These are phyloP conservation scores for Athelia sp. DNA, from an alignment of 1,284 basidiomycete species.

Conservation along the genomic window DNA sequence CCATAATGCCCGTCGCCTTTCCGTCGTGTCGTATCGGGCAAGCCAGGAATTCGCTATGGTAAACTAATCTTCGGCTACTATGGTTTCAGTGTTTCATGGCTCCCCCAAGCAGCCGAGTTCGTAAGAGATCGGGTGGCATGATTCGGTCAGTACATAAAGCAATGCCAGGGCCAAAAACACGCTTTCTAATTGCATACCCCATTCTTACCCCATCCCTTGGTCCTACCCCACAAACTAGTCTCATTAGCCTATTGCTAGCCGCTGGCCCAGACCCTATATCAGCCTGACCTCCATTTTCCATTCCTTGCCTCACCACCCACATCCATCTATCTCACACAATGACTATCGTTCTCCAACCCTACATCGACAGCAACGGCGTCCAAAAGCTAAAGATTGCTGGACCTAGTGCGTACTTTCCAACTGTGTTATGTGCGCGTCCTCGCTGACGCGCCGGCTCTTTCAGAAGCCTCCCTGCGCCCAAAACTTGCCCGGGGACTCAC, in stretches of 20 bases:
- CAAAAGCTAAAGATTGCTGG: conserved; percentile 61
- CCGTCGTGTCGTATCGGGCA: no score
- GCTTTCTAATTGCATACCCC: conserved; percentile 3
- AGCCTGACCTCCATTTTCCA: not conserved
- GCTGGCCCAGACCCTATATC: not conserved
- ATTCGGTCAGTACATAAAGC: no score
- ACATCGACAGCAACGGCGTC: conserved; percentile 58
- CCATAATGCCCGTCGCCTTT: no score
- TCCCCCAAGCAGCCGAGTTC: no score
- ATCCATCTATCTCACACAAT: conserved; percentile 26
- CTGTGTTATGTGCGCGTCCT: conserved; percentile 6
- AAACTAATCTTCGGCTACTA: no score
- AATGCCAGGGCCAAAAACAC: no score
- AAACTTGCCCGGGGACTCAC: conserved; percentile 53
- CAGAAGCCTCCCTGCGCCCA: conserved; percentile 25
- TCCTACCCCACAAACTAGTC: conserved; percentile 5
- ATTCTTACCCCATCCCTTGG: conserved; percentile 9
- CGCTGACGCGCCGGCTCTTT: conserved; percentile 8
- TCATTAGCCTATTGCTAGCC: no score
- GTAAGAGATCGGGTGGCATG: no score
- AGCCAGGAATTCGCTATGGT: no score
- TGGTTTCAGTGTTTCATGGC: no score
- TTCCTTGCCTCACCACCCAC: not conserved
- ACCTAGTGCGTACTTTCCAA: conserved; percentile 33
- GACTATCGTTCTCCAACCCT: conserved; percentile 66